These are phyloP conservation scores for Geranomyces variabilis DNA, from an alignment of 192 early-diverging fungal species.

Conservation along the genomic window DNA sequence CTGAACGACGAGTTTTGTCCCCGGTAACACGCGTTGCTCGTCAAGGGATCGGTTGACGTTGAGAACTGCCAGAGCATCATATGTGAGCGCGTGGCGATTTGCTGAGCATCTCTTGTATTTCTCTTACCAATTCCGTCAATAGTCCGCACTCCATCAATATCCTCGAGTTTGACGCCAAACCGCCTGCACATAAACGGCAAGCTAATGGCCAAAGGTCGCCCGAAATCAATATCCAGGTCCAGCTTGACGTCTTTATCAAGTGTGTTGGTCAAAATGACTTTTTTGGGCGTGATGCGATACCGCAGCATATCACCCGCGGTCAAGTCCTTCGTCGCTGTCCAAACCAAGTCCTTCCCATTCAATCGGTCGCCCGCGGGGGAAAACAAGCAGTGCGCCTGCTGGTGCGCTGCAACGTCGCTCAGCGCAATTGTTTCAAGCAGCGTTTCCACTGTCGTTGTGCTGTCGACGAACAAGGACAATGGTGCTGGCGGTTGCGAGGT, in stretches of 20 bases:
- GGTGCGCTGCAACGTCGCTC: not conserved
- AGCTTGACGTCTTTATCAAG: constrained; percentile 22
- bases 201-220: not conserved
- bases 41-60: not conserved
- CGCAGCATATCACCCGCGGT: constrained; percentile 17
- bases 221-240: constrained; percentile 31
- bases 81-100: not conserved
- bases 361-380: constrained; percentile 32
- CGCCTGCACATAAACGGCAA: constrained; percentile 32
- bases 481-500: constrained; percentile 4
- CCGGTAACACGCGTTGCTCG: constrained; percentile 4
- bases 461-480: constrained; percentile 23
- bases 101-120: too few relatives aligned
- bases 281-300: constrained; percentile 24
- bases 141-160: constrained; percentile 13
- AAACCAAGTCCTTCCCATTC: constrained; percentile 32
- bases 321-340: constrained; percentile 30
- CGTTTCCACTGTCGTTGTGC: constrained; percentile 28
- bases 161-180: constrained; percentile 12
- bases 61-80: not conserved
- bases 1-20: constrained; percentile 11
- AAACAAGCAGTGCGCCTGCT: constrained; percentile 21
- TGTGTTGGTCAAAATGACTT: constrained; percentile 4
- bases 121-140: constrained; percentile 16
- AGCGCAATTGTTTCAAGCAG: constrained; percentile 23